Base-by-base conservation (phyloP, 495 filamentous ascomycete genomes). In the Achaetomiella virescens region DNA sequence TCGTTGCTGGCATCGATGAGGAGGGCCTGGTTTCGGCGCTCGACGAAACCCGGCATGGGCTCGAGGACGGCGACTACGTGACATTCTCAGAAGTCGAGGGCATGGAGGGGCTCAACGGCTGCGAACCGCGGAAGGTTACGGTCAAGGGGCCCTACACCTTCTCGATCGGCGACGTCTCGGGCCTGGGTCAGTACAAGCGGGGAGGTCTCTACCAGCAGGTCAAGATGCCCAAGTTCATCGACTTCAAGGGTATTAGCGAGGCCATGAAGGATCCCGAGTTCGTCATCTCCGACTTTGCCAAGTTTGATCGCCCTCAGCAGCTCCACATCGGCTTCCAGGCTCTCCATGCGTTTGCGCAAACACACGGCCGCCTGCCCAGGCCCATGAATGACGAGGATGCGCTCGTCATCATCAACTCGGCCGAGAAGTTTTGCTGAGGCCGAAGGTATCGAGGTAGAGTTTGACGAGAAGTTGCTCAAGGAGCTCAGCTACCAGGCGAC, bases 131-230 rank as follows among this genome's bases (percentile, higher is more conserved):
- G 53, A 95, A 96, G 73, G 75, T 99, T 38, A 91, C 86, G 7
- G 92, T 96, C 24, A 97, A 95, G 73, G 93, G 87, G 1, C 95
- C 95, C 3, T 97, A 97, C 67, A 95, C 93, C 10, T 99, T 99
- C 70, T 90, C 87, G 7, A 97, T 99, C 63, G 93, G 91, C 25
- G 90, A 97, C 72, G 90, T 96, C 9, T 90, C 90, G 15, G 83
- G 80, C 4, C 78, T 96, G 37, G 91, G 92, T 22, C 73, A 85
- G 59, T 99, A 99, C 72, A 72, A 86, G 72, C 79, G 86, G 38
- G 92, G 92, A 22, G 95, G 95, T 53, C 78, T 97, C 36, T 99
- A 84, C 66, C 87, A 84, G 10, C 95, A 99, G 68, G 91, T 96
- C 63, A 99, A 97, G 78, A 95, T 95, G 91, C 91, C 91, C 31